Percentiles rank a stretch among this genome's conserved stretches.
Conservation (phyloP, 805 yeast species). For the Tetrapisispora pingtungensis region DNA sequence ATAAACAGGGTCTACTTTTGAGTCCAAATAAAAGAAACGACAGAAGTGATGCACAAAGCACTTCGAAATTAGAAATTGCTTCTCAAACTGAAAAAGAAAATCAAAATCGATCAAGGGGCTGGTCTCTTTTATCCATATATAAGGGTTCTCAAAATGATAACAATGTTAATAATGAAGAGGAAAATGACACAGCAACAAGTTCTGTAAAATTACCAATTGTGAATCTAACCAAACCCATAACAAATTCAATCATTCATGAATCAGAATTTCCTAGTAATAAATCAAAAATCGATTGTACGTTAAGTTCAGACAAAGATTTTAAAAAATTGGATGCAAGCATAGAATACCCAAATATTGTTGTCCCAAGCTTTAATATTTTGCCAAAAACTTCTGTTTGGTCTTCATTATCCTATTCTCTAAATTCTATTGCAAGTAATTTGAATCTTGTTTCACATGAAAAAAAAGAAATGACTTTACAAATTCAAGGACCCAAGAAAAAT, state of each 20-base stretch:
- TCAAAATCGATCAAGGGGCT: conserved; percentile 6
- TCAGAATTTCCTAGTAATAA: background rate
- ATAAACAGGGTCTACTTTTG: background rate
- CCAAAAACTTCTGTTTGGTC: conserved; percentile 22
- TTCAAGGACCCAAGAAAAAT: conserved; percentile 11
- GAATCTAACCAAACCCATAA: conserved; percentile 1
- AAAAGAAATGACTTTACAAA: conserved; percentile 10
- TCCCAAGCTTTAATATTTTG: conserved; percentile 23
- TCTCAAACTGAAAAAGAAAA: background rate
- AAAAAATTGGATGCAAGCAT: conserved; percentile 1
- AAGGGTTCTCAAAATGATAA: background rate
- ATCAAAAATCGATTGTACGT: conserved; percentile 2
- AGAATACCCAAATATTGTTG: conserved; percentile 23
- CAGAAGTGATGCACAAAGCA: background rate
- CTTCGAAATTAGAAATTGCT: background rate
- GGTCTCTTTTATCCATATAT: conserved; percentile 17
- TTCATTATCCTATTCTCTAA: conserved; percentile 12
- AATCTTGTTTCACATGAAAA: conserved; percentile 1
- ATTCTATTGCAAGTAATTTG: conserved; percentile 10
- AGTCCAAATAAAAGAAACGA: background rate
- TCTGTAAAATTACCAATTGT: background rate
- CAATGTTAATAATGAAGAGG: background rate
- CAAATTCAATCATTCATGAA: conserved; percentile 1
- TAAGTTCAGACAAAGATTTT: background rate
- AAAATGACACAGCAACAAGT: background rate